Conservation (phyloP, 257 asterid genomes). For the Cinchona pubescens region DNA sequence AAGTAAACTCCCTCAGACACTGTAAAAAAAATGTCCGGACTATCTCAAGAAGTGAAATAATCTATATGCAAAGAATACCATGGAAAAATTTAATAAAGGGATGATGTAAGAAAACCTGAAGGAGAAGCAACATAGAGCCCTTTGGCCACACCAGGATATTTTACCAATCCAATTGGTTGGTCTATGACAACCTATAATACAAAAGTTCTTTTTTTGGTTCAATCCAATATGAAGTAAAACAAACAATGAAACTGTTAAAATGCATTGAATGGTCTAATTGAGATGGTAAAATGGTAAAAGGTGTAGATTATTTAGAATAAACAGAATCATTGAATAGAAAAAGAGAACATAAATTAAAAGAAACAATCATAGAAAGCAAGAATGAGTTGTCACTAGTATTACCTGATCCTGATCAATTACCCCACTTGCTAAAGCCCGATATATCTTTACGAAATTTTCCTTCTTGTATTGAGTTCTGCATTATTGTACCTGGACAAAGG, state of each 20-base stretch:
- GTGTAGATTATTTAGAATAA: too few species aligned
- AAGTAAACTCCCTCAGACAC: not conserved
- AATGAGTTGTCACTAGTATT: conserved; percentile 16
- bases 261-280: not conserved
- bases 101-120: conserved; percentile 50
- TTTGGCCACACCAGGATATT: conserved; percentile 90
- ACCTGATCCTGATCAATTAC: conserved; percentile 67
- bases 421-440: conserved; percentile 85
- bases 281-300: not conserved
- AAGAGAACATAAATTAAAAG: not conserved
- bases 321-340: not conserved
- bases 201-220: conserved; percentile 15
- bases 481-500: conserved; percentile 38
- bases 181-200: conserved; percentile 57
- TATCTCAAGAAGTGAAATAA: conserved; percentile 2
- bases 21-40: not conserved
- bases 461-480: conserved; percentile 33
- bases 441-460: conserved; percentile 74
- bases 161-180: conserved; percentile 88
- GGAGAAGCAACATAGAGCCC: conserved; percentile 93
- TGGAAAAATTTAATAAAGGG: not conserved
- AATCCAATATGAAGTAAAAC: too few species aligned
- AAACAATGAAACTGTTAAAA: not conserved
- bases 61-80: not conserved
- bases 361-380: not conserved